Base-by-base conservation (phyloP, 805 yeast genomes). In the Zygoascus tannicola region DNA sequence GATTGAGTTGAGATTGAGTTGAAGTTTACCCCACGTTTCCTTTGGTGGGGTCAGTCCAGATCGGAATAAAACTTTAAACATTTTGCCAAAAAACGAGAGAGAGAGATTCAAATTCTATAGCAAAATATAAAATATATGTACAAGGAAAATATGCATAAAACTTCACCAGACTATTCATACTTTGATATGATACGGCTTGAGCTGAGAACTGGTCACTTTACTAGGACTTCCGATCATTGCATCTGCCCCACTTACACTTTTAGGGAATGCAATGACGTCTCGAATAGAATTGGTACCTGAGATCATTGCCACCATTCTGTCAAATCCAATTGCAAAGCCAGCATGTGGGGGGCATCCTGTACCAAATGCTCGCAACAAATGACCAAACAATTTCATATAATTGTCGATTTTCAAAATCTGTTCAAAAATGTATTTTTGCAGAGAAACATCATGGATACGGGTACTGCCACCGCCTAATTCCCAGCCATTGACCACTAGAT, bases 341-440 rank as follows among this genome's bases (percentile, higher is more conserved):
- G 97, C 96, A 64, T 92, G 99, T 1, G 99, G 99, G 1, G 99
- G 99, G 56, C 97, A 86, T 1, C 98, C 98, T 65, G 83, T 76
- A 20, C 75, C 76, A 44, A 92, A 74, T 0, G 96, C 96, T 34
- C 70, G 67, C 26, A 92, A 67, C 34, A 92, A 68, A 63, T 92
- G 99, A 0, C 95, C 94, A 66, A 92, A 92, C 5, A 86, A 66
- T 30, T 60, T 57, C 37, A 79, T 71, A 22, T 84, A 74, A 49
- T 85, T 48, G 12, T 48, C 26, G 10, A 92, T 80, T 5, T 71
- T 63, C 23, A 92, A 68, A 8, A 90, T 69, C 20, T 76, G 62
- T 38, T 78, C 67, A 53, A 92, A 79, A 4, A 92, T 74, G 58
- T 68, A 85, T 44, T 73, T 70, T 62, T 92, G 99, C 22, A 92